A percentile compares a stretch with the other conserved stretches of the same genome.
phyloP scores from a whole-genome alignment of 495 filamentous ascomycete genomes.

The Penicillium atrosanguineum region DNA sequence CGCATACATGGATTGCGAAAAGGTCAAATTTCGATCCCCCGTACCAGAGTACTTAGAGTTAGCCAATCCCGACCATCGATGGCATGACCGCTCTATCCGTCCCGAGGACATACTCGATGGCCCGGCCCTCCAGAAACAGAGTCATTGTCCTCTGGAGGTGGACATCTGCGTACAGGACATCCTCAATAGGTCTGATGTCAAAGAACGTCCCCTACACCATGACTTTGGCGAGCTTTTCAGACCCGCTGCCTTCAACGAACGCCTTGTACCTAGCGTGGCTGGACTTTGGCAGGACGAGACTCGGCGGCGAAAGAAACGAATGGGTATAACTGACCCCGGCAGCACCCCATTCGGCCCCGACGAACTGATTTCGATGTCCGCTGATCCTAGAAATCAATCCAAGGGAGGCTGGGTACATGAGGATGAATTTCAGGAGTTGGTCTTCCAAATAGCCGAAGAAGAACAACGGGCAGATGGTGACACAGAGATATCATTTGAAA shows the following conservation, averaged over 20 bases:
- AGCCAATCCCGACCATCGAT: slow-evolving; percentile 58
- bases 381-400: slow-evolving; percentile 66
- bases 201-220: slow-evolving; percentile 74
- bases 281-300: slow-evolving; percentile 92
- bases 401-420: slow-evolving; percentile 86
- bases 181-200: slow-evolving; percentile 72
- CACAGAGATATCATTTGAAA: slow-evolving; percentile 55
- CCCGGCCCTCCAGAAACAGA: slow-evolving; percentile 65
- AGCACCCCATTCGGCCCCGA: slow-evolving; percentile 77
- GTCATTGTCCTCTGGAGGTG: slow-evolving; percentile 83
- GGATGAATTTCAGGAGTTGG: slow-evolving; percentile 69
- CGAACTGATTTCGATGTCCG: slow-evolving; percentile 81
- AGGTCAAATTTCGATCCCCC: slow-evolving; percentile 68
- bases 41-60: slow-evolving; percentile 66
- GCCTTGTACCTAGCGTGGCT: slow-evolving; percentile 89
- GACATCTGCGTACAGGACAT: slow-evolving; percentile 90
- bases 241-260: slow-evolving; percentile 63
- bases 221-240: slow-evolving; percentile 78
- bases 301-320: slow-evolving; percentile 65
- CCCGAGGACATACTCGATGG: slow-evolving; percentile 55
- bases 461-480: slow-evolving; percentile 56
- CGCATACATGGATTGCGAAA: slow-evolving; percentile 71
- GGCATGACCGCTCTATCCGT: slow-evolving; percentile 74
- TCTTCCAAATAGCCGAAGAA: slow-evolving; percentile 56
- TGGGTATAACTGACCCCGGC: slow-evolving; percentile 58